Percentiles rank a stretch among this genome's conserved stretches.
Evolutionary conservation across 2,329 filamentous ascomycete genomes (phyloP).

Genomic region (Pleomassaria siparia): DNA sequence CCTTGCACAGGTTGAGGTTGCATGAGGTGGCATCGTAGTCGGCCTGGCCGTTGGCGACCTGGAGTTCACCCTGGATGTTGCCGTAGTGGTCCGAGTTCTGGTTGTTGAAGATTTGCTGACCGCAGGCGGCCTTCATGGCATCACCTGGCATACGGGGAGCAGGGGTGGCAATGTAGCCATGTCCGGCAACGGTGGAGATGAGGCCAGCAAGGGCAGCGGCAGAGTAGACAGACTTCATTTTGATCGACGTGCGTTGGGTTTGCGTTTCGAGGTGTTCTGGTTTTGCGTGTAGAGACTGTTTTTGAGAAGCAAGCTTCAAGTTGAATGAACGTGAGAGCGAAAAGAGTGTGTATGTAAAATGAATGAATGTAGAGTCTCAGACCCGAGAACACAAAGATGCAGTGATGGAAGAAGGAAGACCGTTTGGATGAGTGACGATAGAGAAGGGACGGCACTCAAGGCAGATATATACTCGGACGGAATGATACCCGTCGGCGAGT

Average conservation of each 20-base stretch:
- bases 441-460: background rate
- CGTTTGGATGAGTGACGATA: conserved; percentile 13
- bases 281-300: conserved; percentile 21
- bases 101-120: conserved; percentile 57
- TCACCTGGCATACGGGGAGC: conserved; percentile 52
- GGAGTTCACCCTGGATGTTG: conserved; percentile 59
- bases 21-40: conserved; percentile 53
- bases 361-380: conserved; percentile 45
- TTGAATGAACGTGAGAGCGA: conserved; percentile 24
- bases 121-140: conserved; percentile 56
- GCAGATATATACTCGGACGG: conserved; percentile 21
- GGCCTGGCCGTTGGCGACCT: conserved; percentile 50
- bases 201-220: conserved; percentile 47
- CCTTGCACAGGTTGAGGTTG: conserved; percentile 60
- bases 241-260: conserved; percentile 21
- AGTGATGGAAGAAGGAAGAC: conserved; percentile 25
- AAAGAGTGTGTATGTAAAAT: conserved; percentile 30
- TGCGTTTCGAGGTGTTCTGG: conserved; percentile 13
- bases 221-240: conserved; percentile 47
- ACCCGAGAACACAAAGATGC: conserved; percentile 33
- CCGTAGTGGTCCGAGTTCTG: conserved; percentile 57
- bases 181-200: conserved; percentile 51
- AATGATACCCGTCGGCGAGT: conserved; percentile 12
- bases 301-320: conserved; percentile 38
- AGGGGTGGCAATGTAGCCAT: conserved; percentile 56